Evolutionary conservation across 108 stramenopile species (phyloP).

Genomic region (Nannochloropsis salina): DNA sequence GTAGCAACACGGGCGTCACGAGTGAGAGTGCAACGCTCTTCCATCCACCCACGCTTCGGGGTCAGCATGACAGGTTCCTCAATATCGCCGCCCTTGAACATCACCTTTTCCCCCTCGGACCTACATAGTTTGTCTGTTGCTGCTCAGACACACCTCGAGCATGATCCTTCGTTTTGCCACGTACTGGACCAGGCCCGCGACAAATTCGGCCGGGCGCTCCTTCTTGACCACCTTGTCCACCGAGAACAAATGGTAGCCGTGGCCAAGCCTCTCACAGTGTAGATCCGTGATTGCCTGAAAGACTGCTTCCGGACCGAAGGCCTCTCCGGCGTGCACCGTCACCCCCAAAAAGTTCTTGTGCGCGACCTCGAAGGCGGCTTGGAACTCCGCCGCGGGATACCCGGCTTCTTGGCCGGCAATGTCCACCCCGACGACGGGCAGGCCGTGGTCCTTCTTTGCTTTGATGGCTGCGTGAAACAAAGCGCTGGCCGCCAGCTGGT

Average conservation of each 20-base stretch:
- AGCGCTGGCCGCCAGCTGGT: neutral
- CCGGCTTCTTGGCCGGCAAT: conserved; percentile 25
- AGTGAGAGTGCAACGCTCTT: neutral
- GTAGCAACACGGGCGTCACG: no score
- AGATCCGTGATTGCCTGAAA: conserved; percentile 5
- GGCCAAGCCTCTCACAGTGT: conserved; percentile 7
- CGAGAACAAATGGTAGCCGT: conserved; percentile 22
- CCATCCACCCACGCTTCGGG: neutral
- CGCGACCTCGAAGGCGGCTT: neutral
- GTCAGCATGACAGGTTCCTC: no score
- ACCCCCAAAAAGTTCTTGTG: neutral
- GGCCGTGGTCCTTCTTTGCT: neutral
- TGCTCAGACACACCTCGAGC: conserved; percentile 21
- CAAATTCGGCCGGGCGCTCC: neutral
- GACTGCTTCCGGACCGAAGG: conserved; percentile 4
- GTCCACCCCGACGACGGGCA: conserved; percentile 11
- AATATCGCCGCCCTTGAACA: no score
- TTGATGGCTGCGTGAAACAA: neutral
- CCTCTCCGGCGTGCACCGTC: conserved; percentile 26
- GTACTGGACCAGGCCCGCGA: neutral
- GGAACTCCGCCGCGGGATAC: neutral
- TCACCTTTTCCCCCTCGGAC: neutral
- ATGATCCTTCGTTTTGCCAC: conserved; percentile 18
- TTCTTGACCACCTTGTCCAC: neutral
- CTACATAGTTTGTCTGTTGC: conserved; percentile 2